Evolutionary conservation across 2,329 filamentous ascomycete species (phyloP).

Genomic region (Xylaria sp.): DNA sequence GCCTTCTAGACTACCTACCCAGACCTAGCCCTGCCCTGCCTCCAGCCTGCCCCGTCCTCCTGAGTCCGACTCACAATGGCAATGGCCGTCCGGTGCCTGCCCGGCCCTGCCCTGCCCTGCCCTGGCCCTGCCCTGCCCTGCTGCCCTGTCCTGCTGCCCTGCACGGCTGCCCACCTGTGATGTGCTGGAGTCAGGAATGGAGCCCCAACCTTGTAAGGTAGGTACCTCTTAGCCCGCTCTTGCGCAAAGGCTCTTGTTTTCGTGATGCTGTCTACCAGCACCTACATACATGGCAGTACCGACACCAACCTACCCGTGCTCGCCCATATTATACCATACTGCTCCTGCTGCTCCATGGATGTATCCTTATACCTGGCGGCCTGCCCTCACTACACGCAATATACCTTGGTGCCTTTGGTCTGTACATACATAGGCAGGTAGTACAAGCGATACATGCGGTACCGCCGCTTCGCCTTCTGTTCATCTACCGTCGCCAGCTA

Average conservation of each 20-base stretch:
- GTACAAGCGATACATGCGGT: too few species aligned
- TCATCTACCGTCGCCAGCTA: slow-evolving; percentile 23
- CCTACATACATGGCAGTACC: slow-evolving; percentile 8
- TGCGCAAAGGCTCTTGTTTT: slow-evolving; percentile 10
- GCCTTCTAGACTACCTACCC: neutral
- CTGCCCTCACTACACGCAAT: too few species aligned
- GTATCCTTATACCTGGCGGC: too few species aligned
- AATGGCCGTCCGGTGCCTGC: neutral
- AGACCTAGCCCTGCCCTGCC: slow-evolving; percentile 19
- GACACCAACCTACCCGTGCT: too few species aligned
- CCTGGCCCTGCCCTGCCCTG: slow-evolving; percentile 7
- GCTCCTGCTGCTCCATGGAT: too few species aligned
- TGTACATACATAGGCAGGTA: too few species aligned
- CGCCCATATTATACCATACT: too few species aligned
- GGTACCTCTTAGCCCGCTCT: slow-evolving; percentile 11
- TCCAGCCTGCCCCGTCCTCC: slow-evolving; percentile 21
- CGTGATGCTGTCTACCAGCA: slow-evolving; percentile 10
- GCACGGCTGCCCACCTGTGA: slow-evolving; percentile 18
- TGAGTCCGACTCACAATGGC: neutral
- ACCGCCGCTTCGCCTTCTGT: slow-evolving; percentile 11
- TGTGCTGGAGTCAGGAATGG: neutral
- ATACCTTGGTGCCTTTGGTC: too few species aligned
- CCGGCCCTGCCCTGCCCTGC: slow-evolving; percentile 18
- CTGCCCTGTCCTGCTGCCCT: slow-evolving; percentile 6
- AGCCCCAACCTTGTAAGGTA: slow-evolving; percentile 5